Evolutionary conservation across 345 rosid species (phyloP), one percentile per base, ranked within the genome.

Genomic region (Pugionium cornutum): DNA sequence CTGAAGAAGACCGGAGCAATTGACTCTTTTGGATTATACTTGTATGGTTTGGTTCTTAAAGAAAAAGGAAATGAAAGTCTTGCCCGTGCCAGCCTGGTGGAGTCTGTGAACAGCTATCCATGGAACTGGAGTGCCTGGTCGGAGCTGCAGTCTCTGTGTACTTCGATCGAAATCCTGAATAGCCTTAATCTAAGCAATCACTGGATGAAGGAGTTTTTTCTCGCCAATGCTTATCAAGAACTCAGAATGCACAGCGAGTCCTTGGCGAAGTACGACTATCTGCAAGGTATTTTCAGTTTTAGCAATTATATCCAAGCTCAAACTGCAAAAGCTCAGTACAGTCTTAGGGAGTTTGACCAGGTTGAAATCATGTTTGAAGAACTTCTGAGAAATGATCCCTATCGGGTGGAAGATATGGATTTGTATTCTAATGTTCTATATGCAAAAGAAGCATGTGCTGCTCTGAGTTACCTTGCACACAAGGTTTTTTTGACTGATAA

Each of bases 81-180:
- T 60, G 91, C 89, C 4, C 80, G 89, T 37, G 82, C 83, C 27
- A 81, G 82, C 73, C 86, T 90, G 4, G 85, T 87, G 74, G 97
- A 94, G 67, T 94, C 97, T 31, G 96, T 94, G 44, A 94, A 90
- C 75, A 78, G 78, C 78, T 94, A 94, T 66, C 97, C 99, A 29
- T 94, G 99, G 99, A 94, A 94, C 68, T 94, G 99, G 99, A 87
- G 73, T 83, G 99, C 99, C 53, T 94, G 99, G 99, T 85, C 80
- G 7, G 96, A 88, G 80, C 83, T 94, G 69, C 96, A 83, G 76
- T 87, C 95, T 9, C 67, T 87, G 54, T 90, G 99, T 72, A 78
- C 88, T 45, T 76, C 91, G 7, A 61, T 84, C 0, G 95, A 90
- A 68, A 82, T 80, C 58, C 73, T 94, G 80, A 87, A 83, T 61